Conservation (phyloP, 2,329 filamentous ascomycete species). For the Colletotrichum coccodes region DNA sequence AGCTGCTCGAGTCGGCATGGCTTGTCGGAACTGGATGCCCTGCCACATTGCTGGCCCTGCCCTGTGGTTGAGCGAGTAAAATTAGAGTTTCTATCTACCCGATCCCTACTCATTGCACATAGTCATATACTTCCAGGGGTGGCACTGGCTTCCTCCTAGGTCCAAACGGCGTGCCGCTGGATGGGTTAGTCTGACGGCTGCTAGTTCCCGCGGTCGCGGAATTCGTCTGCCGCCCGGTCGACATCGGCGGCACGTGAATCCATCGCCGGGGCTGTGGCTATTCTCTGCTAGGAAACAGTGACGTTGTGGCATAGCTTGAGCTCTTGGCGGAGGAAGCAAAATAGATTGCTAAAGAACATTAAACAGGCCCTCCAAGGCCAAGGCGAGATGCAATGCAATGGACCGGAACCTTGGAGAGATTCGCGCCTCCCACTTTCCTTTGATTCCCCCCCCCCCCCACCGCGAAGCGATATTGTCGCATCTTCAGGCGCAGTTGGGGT, state of each 20-base stretch:
- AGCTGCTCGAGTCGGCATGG: slow-evolving; percentile 17
- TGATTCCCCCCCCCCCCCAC: too few species aligned
- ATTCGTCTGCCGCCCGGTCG: slow-evolving; percentile 15
- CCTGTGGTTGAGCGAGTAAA: slow-evolving; percentile 9
- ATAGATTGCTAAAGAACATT: slow-evolving; percentile 22
- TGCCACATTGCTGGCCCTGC: slow-evolving; percentile 1
- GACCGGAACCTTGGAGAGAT: slow-evolving; percentile 1
- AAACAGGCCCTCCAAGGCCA: background rate
- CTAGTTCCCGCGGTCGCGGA: slow-evolving; percentile 6
- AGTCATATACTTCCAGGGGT: background rate
- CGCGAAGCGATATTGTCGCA: too few species aligned
- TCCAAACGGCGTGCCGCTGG: slow-evolving; percentile 8
- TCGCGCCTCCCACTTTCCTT: background rate
- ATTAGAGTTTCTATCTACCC: background rate
- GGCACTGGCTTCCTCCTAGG: background rate
- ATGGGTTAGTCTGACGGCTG: slow-evolving; percentile 1
- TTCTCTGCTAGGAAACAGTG: slow-evolving; percentile 5
- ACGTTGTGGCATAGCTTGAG: slow-evolving; percentile 5
- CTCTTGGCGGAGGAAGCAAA: slow-evolving; percentile 14
- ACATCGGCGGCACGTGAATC: slow-evolving; percentile 20
- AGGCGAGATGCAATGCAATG: background rate
- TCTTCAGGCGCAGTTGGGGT: too few species aligned
- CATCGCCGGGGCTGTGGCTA: slow-evolving; percentile 13
- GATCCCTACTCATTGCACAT: background rate
- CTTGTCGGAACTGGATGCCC: background rate